Conservation (phyloP, 176 grass and related monocot genomes). For the Triticum dicoccoides region DNA sequence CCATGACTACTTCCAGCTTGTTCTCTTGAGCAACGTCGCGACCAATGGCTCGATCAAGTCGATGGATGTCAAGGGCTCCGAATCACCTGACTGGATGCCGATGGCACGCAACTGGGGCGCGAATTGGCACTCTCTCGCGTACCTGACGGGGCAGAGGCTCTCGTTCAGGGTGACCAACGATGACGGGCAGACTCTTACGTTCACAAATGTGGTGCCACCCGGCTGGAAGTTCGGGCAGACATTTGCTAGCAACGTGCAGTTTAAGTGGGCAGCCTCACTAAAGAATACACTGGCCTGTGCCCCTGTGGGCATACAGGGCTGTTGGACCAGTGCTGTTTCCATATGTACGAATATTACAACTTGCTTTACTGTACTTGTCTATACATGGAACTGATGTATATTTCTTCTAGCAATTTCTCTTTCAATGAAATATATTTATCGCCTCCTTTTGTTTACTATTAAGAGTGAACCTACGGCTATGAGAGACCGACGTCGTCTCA, state of each 20-base stretch:
- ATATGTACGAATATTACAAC: no score
- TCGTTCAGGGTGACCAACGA: constrained; percentile 34
- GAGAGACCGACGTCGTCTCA: no score
- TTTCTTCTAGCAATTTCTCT: no score
- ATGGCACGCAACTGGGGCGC: constrained; percentile 47
- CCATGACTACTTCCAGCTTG: constrained; percentile 40
- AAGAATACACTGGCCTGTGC: no score
- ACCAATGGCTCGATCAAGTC: constrained; percentile 43
- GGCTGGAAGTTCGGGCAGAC: constrained; percentile 50
- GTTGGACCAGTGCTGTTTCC: no score
- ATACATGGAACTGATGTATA: no score
- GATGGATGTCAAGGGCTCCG: constrained; percentile 20
- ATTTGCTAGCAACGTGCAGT: constrained; percentile 34
- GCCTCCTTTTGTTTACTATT: no score
- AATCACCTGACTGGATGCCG: not conserved
- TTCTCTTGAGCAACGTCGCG: constrained; percentile 42
- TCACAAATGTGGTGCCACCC: constrained; percentile 29
- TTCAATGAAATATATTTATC: no score
- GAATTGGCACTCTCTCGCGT: constrained; percentile 27
- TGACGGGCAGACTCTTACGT: constrained; percentile 5
- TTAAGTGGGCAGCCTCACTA: constrained; percentile 9
- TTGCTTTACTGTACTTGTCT: no score
- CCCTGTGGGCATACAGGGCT: no score
- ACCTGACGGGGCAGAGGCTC: not conserved
- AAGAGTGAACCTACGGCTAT: no score